Conservation (phyloP, 768 basidiomycete genomes). For the Boletus reticuloceps region DNA sequence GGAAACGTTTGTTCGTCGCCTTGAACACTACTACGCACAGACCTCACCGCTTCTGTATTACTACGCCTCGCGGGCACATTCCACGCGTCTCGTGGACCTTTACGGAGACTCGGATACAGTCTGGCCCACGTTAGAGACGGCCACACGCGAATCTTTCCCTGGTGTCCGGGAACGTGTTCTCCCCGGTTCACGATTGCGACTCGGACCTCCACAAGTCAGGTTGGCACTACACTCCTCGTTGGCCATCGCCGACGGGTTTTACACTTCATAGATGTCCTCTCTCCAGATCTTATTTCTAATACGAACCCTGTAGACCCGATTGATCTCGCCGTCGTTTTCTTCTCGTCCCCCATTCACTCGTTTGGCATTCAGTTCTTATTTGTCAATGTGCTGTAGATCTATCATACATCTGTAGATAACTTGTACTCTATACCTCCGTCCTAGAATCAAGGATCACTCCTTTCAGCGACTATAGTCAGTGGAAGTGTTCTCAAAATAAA, state of each 20-base stretch:
- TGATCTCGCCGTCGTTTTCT: background rate
- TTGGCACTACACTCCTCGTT: slow-evolving; percentile 8
- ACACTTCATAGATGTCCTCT: slow-evolving; percentile 9
- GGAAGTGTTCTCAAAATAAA: too few species aligned
- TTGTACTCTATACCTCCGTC: slow-evolving; percentile 6
- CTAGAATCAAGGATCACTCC: background rate
- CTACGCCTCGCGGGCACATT: slow-evolving; percentile 46
- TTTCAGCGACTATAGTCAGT: too few species aligned
- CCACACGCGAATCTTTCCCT: slow-evolving; percentile 55
- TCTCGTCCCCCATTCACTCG: slow-evolving; percentile 5
- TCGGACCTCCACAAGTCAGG: slow-evolving; percentile 18
- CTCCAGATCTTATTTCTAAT: background rate
- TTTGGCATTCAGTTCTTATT: slow-evolving; percentile 18
- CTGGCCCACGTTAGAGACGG: slow-evolving; percentile 73
- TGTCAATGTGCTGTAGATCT: slow-evolving; percentile 18
- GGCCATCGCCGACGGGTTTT: slow-evolving; percentile 8
- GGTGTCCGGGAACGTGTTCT: slow-evolving; percentile 47
- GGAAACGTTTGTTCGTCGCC: slow-evolving; percentile 75
- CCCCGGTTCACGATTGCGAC: slow-evolving; percentile 10
- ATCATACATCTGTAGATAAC: slow-evolving; percentile 3
- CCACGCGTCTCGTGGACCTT: slow-evolving; percentile 53
- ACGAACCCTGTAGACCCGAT: background rate
- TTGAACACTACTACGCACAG: slow-evolving; percentile 71
- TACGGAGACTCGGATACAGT: slow-evolving; percentile 73
- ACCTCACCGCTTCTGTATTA: slow-evolving; percentile 81